These are phyloP conservation scores for Trichoderma simmonsii DNA, from an alignment of 2,329 filamentous ascomycete genomes.

Conservation along the genomic window DNA sequence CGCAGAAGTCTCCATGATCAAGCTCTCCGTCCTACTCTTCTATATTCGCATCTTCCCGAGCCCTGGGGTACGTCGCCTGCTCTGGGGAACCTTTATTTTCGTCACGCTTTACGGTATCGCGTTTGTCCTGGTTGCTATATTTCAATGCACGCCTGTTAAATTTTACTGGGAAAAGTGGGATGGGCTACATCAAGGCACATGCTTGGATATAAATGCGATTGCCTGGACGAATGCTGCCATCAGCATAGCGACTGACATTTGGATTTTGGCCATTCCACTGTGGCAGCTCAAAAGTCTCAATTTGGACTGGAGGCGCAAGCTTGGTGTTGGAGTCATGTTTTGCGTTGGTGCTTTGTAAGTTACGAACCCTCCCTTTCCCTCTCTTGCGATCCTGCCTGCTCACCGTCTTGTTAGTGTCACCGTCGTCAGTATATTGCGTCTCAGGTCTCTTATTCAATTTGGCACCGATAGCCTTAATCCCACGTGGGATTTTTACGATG, in stretches of 20 bases:
- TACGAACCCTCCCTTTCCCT: neutral
- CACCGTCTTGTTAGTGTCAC: slow-evolving; percentile 31
- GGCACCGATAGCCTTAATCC: slow-evolving; percentile 30
- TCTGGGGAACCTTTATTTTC: slow-evolving; percentile 43
- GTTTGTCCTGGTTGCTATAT: slow-evolving; percentile 43
- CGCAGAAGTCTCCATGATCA: slow-evolving; percentile 43
- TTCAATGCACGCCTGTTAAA: slow-evolving; percentile 50
- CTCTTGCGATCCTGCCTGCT: neutral
- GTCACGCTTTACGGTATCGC: slow-evolving; percentile 38
- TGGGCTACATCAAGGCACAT: slow-evolving; percentile 43
- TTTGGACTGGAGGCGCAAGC: slow-evolving; percentile 47
- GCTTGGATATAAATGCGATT: slow-evolving; percentile 48
- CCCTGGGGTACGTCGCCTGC: slow-evolving; percentile 35
- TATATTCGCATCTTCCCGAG: slow-evolving; percentile 54
- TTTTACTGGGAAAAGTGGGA: slow-evolving; percentile 56
- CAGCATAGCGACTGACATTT: slow-evolving; percentile 50
- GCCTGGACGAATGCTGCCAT: slow-evolving; percentile 52
- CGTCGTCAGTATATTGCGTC: slow-evolving; percentile 38
- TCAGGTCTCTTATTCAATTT: slow-evolving; percentile 33
- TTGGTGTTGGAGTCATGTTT: slow-evolving; percentile 51
- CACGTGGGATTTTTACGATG: slow-evolving; percentile 35
- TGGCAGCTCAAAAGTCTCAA: slow-evolving; percentile 42
- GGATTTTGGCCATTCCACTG: slow-evolving; percentile 51
- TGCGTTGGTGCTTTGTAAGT: slow-evolving; percentile 46
- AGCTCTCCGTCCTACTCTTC: slow-evolving; percentile 52